phyloP scores from a whole-genome alignment of 202 grass and related monocot species.

The Eragrostis tef region DNA sequence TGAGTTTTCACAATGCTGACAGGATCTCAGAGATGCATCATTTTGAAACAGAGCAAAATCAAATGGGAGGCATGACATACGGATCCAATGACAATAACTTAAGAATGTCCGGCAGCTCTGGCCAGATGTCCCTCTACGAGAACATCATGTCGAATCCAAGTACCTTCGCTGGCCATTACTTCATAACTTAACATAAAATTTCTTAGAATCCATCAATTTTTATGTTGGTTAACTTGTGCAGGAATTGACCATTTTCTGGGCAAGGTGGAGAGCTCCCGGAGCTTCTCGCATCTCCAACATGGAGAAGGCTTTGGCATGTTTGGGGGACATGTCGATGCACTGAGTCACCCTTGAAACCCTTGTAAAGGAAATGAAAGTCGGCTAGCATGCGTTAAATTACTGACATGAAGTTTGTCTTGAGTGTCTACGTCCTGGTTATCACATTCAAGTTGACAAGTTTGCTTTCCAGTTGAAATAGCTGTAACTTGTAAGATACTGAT shows the following conservation, averaged over 20 bases:
- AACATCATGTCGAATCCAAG: conserved; percentile 71
- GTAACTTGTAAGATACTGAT: conserved; percentile 48
- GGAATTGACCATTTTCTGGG: conserved; percentile 74
- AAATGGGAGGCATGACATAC: conserved; percentile 51
- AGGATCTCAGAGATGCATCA: conserved; percentile 58
- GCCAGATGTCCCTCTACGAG: conserved; percentile 77
- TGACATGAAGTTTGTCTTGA: conserved; percentile 19
- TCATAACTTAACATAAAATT: background rate
- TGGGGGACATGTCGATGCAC: conserved; percentile 47
- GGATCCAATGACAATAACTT: conserved; percentile 56
- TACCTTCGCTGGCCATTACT: conserved; percentile 32
- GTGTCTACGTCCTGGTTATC: conserved; percentile 3
- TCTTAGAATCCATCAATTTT: background rate
- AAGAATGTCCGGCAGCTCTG: conserved; percentile 58
- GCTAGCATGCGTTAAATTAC: conserved; percentile 18
- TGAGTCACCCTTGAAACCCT: background rate
- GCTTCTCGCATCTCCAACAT: conserved; percentile 60
- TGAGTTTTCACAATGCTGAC: conserved; percentile 39
- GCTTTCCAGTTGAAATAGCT: conserved; percentile 41
- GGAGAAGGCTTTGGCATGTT: conserved; percentile 84
- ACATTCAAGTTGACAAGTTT: conserved; percentile 30
- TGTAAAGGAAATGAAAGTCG: conserved; percentile 39
- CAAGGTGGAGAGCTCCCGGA: conserved; percentile 60
- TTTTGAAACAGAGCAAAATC: conserved; percentile 45
- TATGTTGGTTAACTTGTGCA: conserved; percentile 43